Evolutionary conservation across 805 yeast species (phyloP).

Genomic region (Lipomyces lipofer): DNA sequence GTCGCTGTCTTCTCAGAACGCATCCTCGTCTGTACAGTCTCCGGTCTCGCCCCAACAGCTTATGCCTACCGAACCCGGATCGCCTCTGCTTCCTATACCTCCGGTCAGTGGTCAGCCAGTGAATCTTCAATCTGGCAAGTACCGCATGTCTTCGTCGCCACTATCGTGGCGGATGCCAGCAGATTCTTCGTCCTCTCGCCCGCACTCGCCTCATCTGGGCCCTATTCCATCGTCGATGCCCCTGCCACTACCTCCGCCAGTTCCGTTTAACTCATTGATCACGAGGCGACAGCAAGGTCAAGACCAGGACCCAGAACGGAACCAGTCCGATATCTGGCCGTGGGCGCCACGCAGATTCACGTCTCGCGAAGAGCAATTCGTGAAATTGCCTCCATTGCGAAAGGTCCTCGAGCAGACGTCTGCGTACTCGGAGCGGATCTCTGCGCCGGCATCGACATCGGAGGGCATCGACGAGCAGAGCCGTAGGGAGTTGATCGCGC

Average conservation of each 20-base stretch:
- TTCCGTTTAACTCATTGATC: not conserved
- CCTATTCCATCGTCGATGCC: not conserved
- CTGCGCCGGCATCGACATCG: not conserved
- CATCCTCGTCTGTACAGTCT: not conserved
- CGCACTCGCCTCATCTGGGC: too few species aligned
- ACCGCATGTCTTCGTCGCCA: not conserved
- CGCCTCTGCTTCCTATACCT: too few species aligned
- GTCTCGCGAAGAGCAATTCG: slow-evolving; percentile 4
- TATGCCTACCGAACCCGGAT: not conserved
- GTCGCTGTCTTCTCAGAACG: not conserved
- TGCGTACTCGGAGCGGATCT: not conserved
- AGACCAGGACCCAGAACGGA: not conserved
- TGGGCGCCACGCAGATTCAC: slow-evolving; percentile 13
- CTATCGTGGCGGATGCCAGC: not conserved
- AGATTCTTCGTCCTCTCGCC: too few species aligned
- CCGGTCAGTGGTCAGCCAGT: too few species aligned
- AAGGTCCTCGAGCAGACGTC: slow-evolving; percentile 9
- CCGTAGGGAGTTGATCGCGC: slow-evolving; percentile 10
- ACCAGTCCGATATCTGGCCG: slow-evolving; percentile 18
- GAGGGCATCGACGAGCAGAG: slow-evolving; percentile 14
- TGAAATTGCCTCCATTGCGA: slow-evolving; percentile 13
- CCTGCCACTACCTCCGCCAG: slow-evolving; percentile 1
- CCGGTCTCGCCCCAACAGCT: not conserved
- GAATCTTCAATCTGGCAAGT: not conserved
- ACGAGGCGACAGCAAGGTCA: slow-evolving; percentile 3